Base-by-base conservation (phyloP, 2,329 filamentous ascomycete species). In the Diaporthe ampelina region DNA sequence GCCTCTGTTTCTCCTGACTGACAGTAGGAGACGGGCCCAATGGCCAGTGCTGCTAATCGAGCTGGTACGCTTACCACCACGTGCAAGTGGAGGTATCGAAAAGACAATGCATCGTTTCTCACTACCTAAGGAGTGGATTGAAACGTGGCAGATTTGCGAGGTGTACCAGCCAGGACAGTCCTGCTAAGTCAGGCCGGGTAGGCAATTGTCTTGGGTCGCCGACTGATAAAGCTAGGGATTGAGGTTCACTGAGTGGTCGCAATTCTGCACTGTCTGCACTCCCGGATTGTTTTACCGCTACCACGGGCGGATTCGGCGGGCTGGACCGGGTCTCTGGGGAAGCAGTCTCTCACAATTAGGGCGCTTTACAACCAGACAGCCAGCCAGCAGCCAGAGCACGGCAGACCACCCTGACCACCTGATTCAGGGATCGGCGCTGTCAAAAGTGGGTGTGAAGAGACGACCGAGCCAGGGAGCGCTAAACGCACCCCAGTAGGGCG, bases 391-490 rank as follows among this genome's bases (percentile, higher is more conserved):
- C 40, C 40, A 15, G 40, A 17, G 37, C 48, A 15, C 40, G 13
- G 40, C 40, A 43, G 40, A 19, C 40, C 17, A 43, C 40, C 15
- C 40, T 43, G 21, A 15, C 45, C 45, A 52, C 63, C 45, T 35
- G 13, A 52, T 1, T 24, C 45, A 29, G 63, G 21, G 63, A 54
- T 68, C 63, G 63, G 63, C 63, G 63, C 63, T 68, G 63, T 68
- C 63, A 68, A 40, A 54, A 54, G 63, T 68, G 32, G n/a, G 63
- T 54, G 48, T 32, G 11, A 29, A 17, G 35, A 21, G n/a, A 9
- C 35, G n/a, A 40, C 63, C 48, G 29, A 6, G 37, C 21, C 9
- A 10, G n/a, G 1, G 8, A 17, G 7, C 17, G 5, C 15, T 40
- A 21, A 0, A 4, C 3, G 3, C 63, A 68, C 63, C 63, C 63